Conservation (phyloP, 495 filamentous ascomycete species). For the Penicillium psychrofluorescens region DNA sequence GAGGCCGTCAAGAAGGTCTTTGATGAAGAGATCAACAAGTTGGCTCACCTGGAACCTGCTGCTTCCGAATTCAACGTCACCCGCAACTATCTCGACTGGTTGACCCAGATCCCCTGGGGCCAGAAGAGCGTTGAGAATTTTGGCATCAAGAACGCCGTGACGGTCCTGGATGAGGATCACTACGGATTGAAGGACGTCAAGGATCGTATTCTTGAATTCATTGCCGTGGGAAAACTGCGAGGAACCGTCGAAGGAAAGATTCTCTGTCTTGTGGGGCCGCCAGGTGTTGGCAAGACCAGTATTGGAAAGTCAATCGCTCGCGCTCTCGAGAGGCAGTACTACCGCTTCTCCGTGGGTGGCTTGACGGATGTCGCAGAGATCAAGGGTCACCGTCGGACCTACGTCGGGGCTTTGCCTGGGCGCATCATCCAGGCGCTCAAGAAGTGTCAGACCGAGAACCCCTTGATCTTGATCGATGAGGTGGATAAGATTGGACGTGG, state of each 20-base stretch:
- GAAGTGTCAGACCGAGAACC: slow-evolving; percentile 98
- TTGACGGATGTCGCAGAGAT: slow-evolving; percentile 98
- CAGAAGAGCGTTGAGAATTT: slow-evolving; percentile 95
- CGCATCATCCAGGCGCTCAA: slow-evolving; percentile 97
- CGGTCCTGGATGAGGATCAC: slow-evolving; percentile 92
- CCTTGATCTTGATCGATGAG: slow-evolving; percentile 93
- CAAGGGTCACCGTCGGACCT: slow-evolving; percentile 94
- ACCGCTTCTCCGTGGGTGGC: slow-evolving; percentile 95
- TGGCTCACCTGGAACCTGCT: slow-evolving; percentile 87
- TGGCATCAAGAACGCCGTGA: slow-evolving; percentile 81
- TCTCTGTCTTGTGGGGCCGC: slow-evolving; percentile 93
- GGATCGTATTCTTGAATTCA: slow-evolving; percentile 97
- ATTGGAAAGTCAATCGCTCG: slow-evolving; percentile 97
- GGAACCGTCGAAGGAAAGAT: slow-evolving; percentile 99
- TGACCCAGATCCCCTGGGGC: slow-evolving; percentile 97
- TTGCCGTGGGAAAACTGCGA: slow-evolving; percentile 94
- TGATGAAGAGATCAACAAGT: slow-evolving; percentile 95
- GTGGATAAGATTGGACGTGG: slow-evolving; percentile 96
- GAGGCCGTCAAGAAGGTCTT: slow-evolving; percentile 95
- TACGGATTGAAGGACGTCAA: slow-evolving; percentile 98
- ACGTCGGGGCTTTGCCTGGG: slow-evolving; percentile 92
- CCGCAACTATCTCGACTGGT: slow-evolving; percentile 97
- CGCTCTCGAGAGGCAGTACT: slow-evolving; percentile 91
- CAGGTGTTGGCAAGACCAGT: slow-evolving; percentile 95
- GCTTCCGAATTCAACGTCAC: slow-evolving; percentile 99